Conservation (phyloP, 164 flowering plant species). For the Vitis cinerea region DNA sequence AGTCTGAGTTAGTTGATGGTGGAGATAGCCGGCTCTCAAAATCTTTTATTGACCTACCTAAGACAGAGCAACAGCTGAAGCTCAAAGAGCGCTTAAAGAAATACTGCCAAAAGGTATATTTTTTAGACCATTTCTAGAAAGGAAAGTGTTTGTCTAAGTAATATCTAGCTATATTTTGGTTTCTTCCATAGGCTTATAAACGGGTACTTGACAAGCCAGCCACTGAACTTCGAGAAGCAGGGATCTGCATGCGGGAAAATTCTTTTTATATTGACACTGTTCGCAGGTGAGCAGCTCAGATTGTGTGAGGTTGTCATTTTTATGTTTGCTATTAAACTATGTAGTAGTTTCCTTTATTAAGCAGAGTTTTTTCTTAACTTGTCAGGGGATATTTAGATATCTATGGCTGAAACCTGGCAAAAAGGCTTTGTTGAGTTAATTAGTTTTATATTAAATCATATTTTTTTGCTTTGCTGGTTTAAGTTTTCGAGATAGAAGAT, state of each 20-base stretch:
- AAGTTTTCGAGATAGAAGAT: slow-evolving; percentile 98
- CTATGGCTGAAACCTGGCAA: not conserved
- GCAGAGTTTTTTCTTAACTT: too few species aligned
- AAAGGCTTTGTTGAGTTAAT: not conserved
- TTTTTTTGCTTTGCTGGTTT: slow-evolving; percentile 13
- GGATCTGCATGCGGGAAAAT: slow-evolving; percentile 98
- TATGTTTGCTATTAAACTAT: not conserved
- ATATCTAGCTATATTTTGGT: slow-evolving; percentile 5
- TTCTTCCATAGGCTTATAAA: slow-evolving; percentile 72
- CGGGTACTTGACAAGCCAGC: slow-evolving; percentile 92
- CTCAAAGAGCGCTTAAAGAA: slow-evolving; percentile 94
- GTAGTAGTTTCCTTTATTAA: too few species aligned
- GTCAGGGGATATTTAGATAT: too few species aligned
- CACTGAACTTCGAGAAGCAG: slow-evolving; percentile 93
- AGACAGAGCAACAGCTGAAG: slow-evolving; percentile 72
- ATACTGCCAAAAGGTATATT: slow-evolving; percentile 89
- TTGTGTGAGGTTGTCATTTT: not conserved
- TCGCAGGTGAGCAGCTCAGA: slow-evolving; percentile 65
- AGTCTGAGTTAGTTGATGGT: slow-evolving; percentile 79
- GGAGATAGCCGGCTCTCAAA: slow-evolving; percentile 55
- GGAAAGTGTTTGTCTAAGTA: not conserved
- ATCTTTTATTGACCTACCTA: slow-evolving; percentile 87
- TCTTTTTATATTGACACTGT: slow-evolving; percentile 97
- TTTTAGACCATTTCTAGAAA: not conserved
- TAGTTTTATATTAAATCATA: not conserved